Percentiles rank a stretch among this genome's conserved stretches.
phyloP scores from a whole-genome alignment of 352 stramenopile species.

The Thalassiosira livingstoniorum region DNA sequence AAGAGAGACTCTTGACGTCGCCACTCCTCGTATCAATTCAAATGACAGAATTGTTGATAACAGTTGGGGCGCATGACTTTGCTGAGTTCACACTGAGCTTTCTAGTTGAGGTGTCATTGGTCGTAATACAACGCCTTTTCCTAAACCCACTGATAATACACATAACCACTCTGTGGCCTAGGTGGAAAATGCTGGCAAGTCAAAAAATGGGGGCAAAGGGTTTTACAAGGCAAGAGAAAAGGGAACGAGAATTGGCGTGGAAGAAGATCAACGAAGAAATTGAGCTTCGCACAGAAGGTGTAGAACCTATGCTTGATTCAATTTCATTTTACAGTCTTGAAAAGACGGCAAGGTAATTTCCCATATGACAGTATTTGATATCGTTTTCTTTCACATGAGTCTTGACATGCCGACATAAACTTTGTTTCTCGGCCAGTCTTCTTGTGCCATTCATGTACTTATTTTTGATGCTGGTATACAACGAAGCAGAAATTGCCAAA shows the following conservation, averaged over 20 bases:
- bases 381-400: too few relatives aligned
- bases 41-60: conserved; percentile 92
- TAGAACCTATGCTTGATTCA: conserved; percentile 93
- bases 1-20: conserved; percentile 91
- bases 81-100: conserved; percentile 95
- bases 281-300: conserved; percentile 91
- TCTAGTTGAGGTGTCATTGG: conserved; percentile 92
- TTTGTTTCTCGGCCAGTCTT: too few relatives aligned
- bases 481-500: conserved; percentile 91
- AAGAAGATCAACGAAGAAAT: conserved; percentile 94
- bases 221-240: conserved; percentile 92
- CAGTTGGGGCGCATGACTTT: conserved; percentile 95
- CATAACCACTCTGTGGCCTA: conserved; percentile 88
- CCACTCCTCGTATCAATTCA: conserved; percentile 92
- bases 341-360: conserved; percentile 88
- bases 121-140: conserved; percentile 94
- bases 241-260: conserved; percentile 91
- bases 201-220: conserved; percentile 81
- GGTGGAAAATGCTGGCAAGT: conserved; percentile 90
- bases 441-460: conserved; percentile 89
- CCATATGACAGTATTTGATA: too few relatives aligned
- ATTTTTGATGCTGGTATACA: conserved; percentile 88
- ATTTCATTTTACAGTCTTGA: conserved; percentile 91
- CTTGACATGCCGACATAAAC: too few relatives aligned
- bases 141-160: conserved; percentile 89